These are phyloP conservation scores for Aspergillus eucalypticola DNA, from an alignment of 2,329 filamentous ascomycete species.

Conservation along the genomic window DNA sequence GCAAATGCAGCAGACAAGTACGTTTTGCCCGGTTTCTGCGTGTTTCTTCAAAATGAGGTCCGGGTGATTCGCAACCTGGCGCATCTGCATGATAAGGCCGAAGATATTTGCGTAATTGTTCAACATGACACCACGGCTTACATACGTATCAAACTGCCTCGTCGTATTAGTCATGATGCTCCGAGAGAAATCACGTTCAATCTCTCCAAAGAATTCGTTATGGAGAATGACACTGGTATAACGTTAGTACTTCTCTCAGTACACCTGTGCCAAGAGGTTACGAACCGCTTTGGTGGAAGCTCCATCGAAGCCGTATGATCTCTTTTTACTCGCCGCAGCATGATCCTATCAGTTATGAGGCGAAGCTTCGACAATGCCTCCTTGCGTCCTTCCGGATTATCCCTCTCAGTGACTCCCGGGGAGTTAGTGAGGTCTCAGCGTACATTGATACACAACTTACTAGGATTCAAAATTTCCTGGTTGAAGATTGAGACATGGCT, in stretches of 20 bases:
- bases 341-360: conserved; percentile 86
- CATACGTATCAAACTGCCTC: conserved; percentile 92
- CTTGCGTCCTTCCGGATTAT: conserved; percentile 57
- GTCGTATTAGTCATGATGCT: conserved; percentile 93
- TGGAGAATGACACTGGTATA: conserved; percentile 69
- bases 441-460: conserved; percentile 27
- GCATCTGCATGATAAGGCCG: conserved; percentile 98
- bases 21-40: conserved; percentile 80
- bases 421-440: conserved; percentile 49
- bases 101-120: conserved; percentile 99
- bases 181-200: conserved; percentile 90
- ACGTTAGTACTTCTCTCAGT: conserved; percentile 10
- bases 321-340: conserved; percentile 91
- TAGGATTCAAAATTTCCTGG: conserved; percentile 87
- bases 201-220: conserved; percentile 94
- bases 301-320: conserved; percentile 96
- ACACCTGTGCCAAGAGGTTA: not conserved
- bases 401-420: conserved; percentile 55
- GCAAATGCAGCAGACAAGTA: conserved; percentile 90
- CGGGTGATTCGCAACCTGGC: conserved; percentile 94
- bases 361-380: conserved; percentile 79
- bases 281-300: conserved; percentile 80
- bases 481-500: conserved; percentile 83
- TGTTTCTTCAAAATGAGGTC: conserved; percentile 91
- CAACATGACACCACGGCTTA: conserved; percentile 87